Evolutionary conservation across 2,329 filamentous ascomycete genomes (phyloP), one percentile per base, ranked within the genome.

Genomic region (Ramularia collo-cygni): DNA sequence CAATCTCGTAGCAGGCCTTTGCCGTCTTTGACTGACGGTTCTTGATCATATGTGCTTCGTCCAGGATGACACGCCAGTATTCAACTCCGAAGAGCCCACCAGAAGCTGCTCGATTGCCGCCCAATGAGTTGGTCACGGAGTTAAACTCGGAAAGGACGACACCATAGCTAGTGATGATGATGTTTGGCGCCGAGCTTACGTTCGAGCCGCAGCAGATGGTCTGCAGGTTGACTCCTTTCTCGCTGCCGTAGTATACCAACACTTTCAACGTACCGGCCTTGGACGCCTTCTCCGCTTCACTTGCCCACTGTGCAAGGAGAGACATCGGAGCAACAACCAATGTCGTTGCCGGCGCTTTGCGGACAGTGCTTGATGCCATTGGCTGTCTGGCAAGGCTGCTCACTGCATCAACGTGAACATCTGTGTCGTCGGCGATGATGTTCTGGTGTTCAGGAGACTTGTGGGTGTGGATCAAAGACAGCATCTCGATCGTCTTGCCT

Each of bases 401-500:
- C 15, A 83, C 69, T 3, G 71, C 75, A 4, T 58, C 48, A 6
- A 52, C 43, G 28, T 51, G 44, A 3, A 35, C 28, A 16, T 53
- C 52, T 15, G 50, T 36, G 7, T 61, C 51, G 9, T 58, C 44
- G 16, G 40, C 43, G 28, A 53, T 40, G 3, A 48, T 47, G 8
- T 54, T 56, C 37, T 58, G 42, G 34, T 59, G 57, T 38, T 59
- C 56, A 2, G 56, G 56, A 8, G 79, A 81, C 46, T 76, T 79
- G 59, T 96, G 85, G 0, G 85, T 78, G 60, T 98, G 92, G 4
- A 98, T 76, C 35, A 98, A 69, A 64, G 87, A 92, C 46, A 98
- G 77, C 88, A 98, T 96, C 59, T 98, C 90, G 38, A 98, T 96
- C 0, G 92, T 98, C 68, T 98, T 98, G 24, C 92, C 92, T 2